Evolutionary conservation across 1,284 basidiomycete species (phyloP), one percentile per base, ranked within the genome.

Genomic region (Veloboletus limbatus): DNA sequence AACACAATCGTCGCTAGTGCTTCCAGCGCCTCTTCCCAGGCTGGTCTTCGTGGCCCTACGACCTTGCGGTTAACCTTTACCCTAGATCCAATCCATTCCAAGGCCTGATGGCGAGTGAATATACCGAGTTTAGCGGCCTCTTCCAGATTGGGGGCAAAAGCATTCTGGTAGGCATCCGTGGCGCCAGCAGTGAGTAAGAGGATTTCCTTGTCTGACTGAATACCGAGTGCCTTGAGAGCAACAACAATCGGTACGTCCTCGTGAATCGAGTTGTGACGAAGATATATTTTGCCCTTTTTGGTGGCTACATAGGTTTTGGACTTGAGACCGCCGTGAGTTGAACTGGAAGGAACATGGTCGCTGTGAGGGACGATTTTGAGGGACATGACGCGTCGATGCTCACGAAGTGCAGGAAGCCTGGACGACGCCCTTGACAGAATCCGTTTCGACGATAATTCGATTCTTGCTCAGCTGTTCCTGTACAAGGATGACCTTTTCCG

Each of bases 381-480:
- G 8, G n/a, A 38, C 24, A 44, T n/a, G 45, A 51, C 24, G 13
- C 8, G 22, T 27, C 10, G 4, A 32, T 40, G 20, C 88, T 68
- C 62, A 94, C 88, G 92, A 96, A 39, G 97, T 99, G 70, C 97
- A 98, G 16, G 93, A 96, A 8, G 97, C 95, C 62, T 93, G 92
- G 0, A 98, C 95, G 36, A 91, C 74, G 13, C 92, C 92, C 70
- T 99, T 99, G 37, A 87, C 86, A 7, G 80, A 72, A 69, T 98
- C 91, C 30, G 88, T 88, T 73, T 99, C 97, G 54, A 99, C 96
- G 54, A 99, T 97, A 65, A 99, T 99, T 48, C 97, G 83, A 70
- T 99, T 99, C 76, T 99, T 99, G 76, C 92, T 95, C 60, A 99
- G 73, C 71, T 99, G 97, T 68, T 99, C 97, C 68, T 99, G 97